Base-by-base conservation (phyloP, 352 stramenopile species). In the Phytophthora kernoviae region DNA sequence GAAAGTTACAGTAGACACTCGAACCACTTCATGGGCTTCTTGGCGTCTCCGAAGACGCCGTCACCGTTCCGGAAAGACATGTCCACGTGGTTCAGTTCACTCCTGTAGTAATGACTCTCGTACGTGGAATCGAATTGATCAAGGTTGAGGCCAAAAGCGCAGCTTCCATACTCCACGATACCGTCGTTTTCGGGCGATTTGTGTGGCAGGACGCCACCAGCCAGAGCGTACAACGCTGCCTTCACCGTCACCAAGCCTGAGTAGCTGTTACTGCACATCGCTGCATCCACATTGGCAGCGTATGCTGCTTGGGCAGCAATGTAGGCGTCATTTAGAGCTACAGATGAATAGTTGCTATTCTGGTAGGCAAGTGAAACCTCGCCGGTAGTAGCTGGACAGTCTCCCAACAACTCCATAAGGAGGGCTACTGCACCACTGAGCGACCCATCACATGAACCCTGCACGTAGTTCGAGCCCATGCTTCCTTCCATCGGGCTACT, bases 1-100 rank as follows among this genome's bases (percentile, higher is more conserved):
- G 51, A 30, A 24, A 53, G 20, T 39, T 79, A 86, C 33, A 90
- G 50, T 9, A 83, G 44, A 43, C 81, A 91, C 50, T 88, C 75
- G 43, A 91, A 84, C 81, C 81, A 91, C 50, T 88, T 89, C 22
- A 86, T 34, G 0, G 81, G 81, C 57, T 85, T 91, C 54, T 83
- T 74, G 12, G 64, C 41, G 14, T 76, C 58, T 37, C 71, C 62
- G 33, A 84, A 79, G 33, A 84, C 54, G 4, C 70, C 73, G 53
- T 91, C 81, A 6, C 79, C 79, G 54, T 87, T 74, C 42, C 67
- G 74, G 61, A 89, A 87, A 10, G 75, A 68, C 12, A 56, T 82
- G 39, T 91, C 81, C 10, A 73, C 54, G 54, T 91, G 79, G 57
- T 89, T 91, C 9, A 91, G 58, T 42, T 68, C 61, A 10, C 69